Percentiles rank a stretch among this genome's conserved stretches.
Evolutionary conservation across 257 asterid genomes (phyloP).

Genomic region (Catharanthus roseus): DNA sequence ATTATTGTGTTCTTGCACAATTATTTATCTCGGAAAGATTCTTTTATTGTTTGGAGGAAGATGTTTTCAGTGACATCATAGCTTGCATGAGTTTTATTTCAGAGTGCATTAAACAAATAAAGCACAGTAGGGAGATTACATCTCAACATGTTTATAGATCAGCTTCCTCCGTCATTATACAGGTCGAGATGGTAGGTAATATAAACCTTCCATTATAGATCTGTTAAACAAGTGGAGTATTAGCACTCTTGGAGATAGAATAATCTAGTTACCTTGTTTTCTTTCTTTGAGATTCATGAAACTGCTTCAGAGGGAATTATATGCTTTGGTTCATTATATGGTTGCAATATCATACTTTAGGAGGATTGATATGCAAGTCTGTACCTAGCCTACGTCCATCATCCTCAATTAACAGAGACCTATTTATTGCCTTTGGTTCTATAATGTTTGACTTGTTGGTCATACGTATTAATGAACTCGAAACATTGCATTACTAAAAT

Average conservation of each 20-base stretch:
- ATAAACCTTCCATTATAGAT: neutral
- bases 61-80: too few relatives aligned
- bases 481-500: neutral
- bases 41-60: too few relatives aligned
- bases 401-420: neutral
- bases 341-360: neutral
- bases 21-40: neutral
- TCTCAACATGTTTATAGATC: neutral
- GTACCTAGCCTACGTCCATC: neutral
- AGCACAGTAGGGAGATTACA: neutral
- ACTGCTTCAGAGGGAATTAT: neutral
- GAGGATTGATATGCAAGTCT: slow-evolving; percentile 1
- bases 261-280: neutral
- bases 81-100: neutral
- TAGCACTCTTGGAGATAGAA: neutral
- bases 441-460: neutral
- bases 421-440: neutral
- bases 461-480: neutral
- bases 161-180: neutral
- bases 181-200: neutral
- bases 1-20: neutral
- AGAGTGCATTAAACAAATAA: neutral
- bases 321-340: slow-evolving; percentile 2
- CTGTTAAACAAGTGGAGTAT: neutral
- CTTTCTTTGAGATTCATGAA: neutral